These are phyloP conservation scores for Beauveria scarabaeidicola DNA, from an alignment of 2,329 filamentous ascomycete species.

Conservation along the genomic window DNA sequence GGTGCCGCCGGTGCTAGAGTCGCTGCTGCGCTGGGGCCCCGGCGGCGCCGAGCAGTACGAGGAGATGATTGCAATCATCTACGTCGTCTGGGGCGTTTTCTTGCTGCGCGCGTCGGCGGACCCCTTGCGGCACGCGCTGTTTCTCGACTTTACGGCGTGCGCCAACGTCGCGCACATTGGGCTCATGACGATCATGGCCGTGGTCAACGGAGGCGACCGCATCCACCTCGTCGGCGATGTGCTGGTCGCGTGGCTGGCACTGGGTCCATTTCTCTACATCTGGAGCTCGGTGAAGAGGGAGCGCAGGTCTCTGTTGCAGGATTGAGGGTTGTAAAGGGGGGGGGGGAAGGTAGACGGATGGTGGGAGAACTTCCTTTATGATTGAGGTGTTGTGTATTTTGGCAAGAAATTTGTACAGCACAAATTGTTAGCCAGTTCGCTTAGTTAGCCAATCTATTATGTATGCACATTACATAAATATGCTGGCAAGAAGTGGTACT, in stretches of 20 bases:
- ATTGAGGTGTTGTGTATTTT: too few relatives aligned
- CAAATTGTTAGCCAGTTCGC: too few relatives aligned
- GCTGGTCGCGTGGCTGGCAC: neutral
- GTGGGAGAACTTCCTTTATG: too few relatives aligned
- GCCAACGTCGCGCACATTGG: neutral
- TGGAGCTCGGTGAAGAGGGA: neutral
- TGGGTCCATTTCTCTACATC: neutral
- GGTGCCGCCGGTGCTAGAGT: neutral
- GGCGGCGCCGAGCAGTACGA: conserved; percentile 9
- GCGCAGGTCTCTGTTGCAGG: neutral
- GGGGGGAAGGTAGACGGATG: too few relatives aligned
- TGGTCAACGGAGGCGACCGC: neutral
- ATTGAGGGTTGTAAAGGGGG: too few relatives aligned
- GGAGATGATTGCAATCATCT: conserved; percentile 4
- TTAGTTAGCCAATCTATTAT: too few relatives aligned
- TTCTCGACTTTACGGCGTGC: conserved; percentile 2
- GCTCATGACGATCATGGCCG: conserved; percentile 4
- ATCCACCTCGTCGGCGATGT: conserved; percentile 3
- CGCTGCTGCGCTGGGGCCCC: conserved; percentile 1
- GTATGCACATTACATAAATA: too few relatives aligned
- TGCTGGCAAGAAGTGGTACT: too few relatives aligned
- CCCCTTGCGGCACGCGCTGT: neutral
- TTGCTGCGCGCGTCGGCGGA: neutral
- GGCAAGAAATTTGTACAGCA: too few relatives aligned
- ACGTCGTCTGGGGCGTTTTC: conserved; percentile 1